Base-by-base conservation (phyloP, 1,284 basidiomycete genomes). In the Meira miltonrushii region DNA sequence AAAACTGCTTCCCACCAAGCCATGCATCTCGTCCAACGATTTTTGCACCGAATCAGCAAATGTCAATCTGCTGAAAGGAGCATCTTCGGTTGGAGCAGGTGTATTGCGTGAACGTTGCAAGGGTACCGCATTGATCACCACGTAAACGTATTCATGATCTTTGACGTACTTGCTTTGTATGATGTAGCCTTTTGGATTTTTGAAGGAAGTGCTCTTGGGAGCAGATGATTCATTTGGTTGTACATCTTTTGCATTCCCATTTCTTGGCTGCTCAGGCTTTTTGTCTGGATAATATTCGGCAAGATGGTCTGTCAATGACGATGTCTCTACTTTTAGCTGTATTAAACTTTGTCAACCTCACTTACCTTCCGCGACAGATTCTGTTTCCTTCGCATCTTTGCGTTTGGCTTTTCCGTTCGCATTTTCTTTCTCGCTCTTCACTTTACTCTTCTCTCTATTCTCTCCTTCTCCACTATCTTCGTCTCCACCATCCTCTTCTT, bases 401-500 rank as follows among this genome's bases (percentile, higher is more conserved):
- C 28, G 4, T 33, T 33, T 33, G 28, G 28, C 3, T 4, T 33
- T 33, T 8, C 19, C 19, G 3, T 43, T 19, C 5, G 11, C 40
- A 43, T 11, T 19, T 15, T 6, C 19, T 43, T 43, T 15, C 13
- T 15, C 40, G 4, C 11, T 43, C 19, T 15, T 11, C 13, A 43
- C 19, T 25, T 48, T 46, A 12, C 17, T 21, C 23, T 46, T 46
- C 17, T 9, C 8, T 10, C 9, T 21, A 10, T 46, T 21, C 19
- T 21, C 9, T 17, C 49, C 33, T 41, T 54, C 59, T 15, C 57
- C 60, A 23, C 11, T 50, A n/a, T 69, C 82, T 21, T 81, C 83
- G 19, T 84, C 85, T 10, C 82, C 83, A 25, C 80, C 83, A 54
- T 83, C 84, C 37, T 83, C 84, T 21, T 77, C 80, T 5, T 84